phyloP scores from a whole-genome alignment of 768 basidiomycete species.

The Crassisporium funariophilum region DNA sequence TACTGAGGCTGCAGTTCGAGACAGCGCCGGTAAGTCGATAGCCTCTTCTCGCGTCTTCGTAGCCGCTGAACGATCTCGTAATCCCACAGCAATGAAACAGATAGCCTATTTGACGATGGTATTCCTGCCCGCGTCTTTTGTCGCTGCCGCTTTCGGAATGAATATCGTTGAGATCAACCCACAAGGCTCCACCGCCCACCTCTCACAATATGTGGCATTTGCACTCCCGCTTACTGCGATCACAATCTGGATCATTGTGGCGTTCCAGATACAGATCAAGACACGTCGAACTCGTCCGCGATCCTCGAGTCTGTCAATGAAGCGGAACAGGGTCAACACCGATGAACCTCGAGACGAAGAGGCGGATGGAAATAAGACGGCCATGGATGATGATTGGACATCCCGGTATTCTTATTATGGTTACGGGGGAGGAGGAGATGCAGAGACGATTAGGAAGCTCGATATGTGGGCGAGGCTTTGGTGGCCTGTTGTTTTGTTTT shows the following conservation, averaged over 20 bases:
- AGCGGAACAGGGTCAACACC: not conserved
- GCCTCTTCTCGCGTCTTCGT: not conserved
- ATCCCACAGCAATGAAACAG: slow-evolving; percentile 45
- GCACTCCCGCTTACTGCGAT: slow-evolving; percentile 44
- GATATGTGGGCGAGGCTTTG: slow-evolving; percentile 17
- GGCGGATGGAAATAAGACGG: not conserved
- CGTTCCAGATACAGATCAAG: slow-evolving; percentile 39
- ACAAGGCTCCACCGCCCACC: slow-evolving; percentile 25
- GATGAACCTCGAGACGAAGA: not conserved
- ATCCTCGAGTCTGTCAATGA: not conserved
- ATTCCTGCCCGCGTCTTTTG: slow-evolving; percentile 58
- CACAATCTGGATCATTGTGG: slow-evolving; percentile 50
- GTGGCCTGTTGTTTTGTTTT: slow-evolving; percentile 22
- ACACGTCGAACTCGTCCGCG: slow-evolving; percentile 5
- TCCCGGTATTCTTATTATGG: slow-evolving; percentile 1
- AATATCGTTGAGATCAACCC: slow-evolving; percentile 48
- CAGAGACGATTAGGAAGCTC: slow-evolving; percentile 9
- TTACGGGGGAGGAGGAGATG: not conserved
- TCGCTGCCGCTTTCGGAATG: slow-evolving; percentile 55
- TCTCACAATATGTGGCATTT: slow-evolving; percentile 40
- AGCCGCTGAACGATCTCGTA: not conserved
- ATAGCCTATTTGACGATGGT: slow-evolving; percentile 63
- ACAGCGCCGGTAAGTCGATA: slow-evolving; percentile 43
- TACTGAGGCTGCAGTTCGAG: slow-evolving; percentile 40
- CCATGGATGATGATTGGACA: not conserved